A percentile compares a stretch with the other conserved stretches of the same genome.
These are phyloP conservation scores for Candida sonorensis DNA, from an alignment of 805 yeast species.

Conservation along the genomic window DNA sequence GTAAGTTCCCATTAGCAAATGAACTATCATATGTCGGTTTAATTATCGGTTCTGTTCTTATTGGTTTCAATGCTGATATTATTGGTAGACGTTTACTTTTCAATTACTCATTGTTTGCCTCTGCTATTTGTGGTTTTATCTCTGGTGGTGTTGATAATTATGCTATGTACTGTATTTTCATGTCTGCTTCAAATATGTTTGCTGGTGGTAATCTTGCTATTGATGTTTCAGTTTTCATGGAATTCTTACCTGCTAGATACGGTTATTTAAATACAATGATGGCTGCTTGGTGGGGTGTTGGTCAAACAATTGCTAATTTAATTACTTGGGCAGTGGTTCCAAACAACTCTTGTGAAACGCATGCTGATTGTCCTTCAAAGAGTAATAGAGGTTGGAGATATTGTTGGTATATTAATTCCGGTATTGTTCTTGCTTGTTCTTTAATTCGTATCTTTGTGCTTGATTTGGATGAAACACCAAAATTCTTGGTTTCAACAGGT, in stretches of 20 bases:
- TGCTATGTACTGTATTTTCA: constrained; percentile 44
- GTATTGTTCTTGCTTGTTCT: constrained; percentile 42
- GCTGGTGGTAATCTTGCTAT: constrained; percentile 54
- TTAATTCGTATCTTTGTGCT: constrained; percentile 39
- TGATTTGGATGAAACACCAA: constrained; percentile 48
- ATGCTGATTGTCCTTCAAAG: constrained; percentile 35
- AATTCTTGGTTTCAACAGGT: constrained; percentile 45
- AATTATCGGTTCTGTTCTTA: constrained; percentile 44
- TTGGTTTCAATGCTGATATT: constrained; percentile 52
- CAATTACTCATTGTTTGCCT: constrained; percentile 39
- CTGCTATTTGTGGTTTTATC: constrained; percentile 45
- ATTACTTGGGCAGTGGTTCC: constrained; percentile 53
- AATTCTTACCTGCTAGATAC: constrained; percentile 43
- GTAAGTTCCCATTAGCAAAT: constrained; percentile 38
- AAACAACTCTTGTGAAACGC: constrained; percentile 39
- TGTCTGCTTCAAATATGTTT: constrained; percentile 36
- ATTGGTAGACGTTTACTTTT: constrained; percentile 49
- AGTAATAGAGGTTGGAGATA: constrained; percentile 60
- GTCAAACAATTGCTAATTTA: constrained; percentile 47
- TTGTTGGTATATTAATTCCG: constrained; percentile 47
- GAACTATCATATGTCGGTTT: constrained; percentile 45
- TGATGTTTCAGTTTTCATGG: constrained; percentile 47
- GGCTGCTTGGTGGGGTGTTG: constrained; percentile 59
- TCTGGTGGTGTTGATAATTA: constrained; percentile 46
- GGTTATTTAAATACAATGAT: constrained; percentile 48